Conservation (phyloP, 495 filamentous ascomycete genomes). For the Neurospora cerealis region DNA sequence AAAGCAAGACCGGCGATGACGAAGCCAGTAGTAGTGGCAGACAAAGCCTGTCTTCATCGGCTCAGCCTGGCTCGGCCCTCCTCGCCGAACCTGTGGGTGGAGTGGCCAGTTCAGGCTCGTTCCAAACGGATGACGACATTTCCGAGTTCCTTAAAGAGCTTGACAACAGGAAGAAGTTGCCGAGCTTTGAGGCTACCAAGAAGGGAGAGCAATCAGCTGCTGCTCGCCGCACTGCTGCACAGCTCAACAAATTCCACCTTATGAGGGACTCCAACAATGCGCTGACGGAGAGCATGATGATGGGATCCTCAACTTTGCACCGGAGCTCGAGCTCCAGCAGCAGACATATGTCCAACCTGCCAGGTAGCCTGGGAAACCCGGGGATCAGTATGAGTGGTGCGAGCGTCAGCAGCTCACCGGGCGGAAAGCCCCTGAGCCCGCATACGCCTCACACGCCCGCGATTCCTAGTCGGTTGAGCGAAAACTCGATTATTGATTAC, state of each 20-base stretch:
- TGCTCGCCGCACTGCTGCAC: constrained; percentile 55
- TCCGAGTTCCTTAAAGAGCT: constrained; percentile 84
- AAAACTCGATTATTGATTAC: constrained; percentile 77
- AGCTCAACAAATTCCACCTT: constrained; percentile 65
- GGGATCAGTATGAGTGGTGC: constrained; percentile 44
- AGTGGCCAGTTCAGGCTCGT: constrained; percentile 64
- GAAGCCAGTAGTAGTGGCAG: constrained; percentile 81
- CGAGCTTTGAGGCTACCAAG: constrained; percentile 52
- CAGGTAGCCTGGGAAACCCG: constrained; percentile 64
- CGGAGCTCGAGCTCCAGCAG: constrained; percentile 78
- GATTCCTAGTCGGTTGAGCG: constrained; percentile 83
- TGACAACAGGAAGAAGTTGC: constrained; percentile 68
- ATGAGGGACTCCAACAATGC: constrained; percentile 82
- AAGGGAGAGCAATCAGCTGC: constrained; percentile 45
- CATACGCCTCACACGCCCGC: constrained; percentile 93
- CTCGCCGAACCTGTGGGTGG: constrained; percentile 56
- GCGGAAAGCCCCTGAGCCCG: constrained; percentile 75
- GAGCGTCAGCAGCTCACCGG: constrained; percentile 77
- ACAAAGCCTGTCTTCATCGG: constrained; percentile 74
- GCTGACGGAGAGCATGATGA: constrained; percentile 80
- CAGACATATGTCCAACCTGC: constrained; percentile 72
- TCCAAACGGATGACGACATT: constrained; percentile 82
- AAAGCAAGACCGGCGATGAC: constrained; percentile 60
- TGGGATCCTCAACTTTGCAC: constrained; percentile 62
- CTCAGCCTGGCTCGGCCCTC: constrained; percentile 76